A percentile compares a stretch with the other conserved stretches of the same genome.
phyloP scores from a whole-genome alignment of 2,329 filamentous ascomycete species.

The Emergomyces africanus region DNA sequence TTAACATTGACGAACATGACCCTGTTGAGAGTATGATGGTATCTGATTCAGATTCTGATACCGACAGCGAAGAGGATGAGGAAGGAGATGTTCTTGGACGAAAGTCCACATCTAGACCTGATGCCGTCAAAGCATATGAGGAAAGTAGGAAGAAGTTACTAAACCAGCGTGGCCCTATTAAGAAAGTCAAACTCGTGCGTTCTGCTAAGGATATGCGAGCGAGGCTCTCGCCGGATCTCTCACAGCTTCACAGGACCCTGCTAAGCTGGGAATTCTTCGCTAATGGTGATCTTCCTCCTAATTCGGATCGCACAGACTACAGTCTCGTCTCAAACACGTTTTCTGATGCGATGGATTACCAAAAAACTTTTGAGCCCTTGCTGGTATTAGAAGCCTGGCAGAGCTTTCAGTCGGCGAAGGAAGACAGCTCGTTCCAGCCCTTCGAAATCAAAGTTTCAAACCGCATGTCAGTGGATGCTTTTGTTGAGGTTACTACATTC shows the following conservation, averaged over 20 bases:
- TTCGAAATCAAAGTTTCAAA: slow-evolving; percentile 83
- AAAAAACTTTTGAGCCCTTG: slow-evolving; percentile 79
- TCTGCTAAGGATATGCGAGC: slow-evolving; percentile 91
- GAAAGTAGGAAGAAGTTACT: slow-evolving; percentile 36
- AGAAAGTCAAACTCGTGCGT: slow-evolving; percentile 67
- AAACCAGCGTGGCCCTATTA: slow-evolving; percentile 58
- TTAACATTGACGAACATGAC: slow-evolving; percentile 66
- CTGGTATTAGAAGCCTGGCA: slow-evolving; percentile 93
- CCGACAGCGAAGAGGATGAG: slow-evolving; percentile 65
- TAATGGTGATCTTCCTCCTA: slow-evolving; percentile 70
- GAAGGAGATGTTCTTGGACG: slow-evolving; percentile 38
- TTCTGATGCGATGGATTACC: slow-evolving; percentile 62
- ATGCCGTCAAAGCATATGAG: slow-evolving; percentile 34
- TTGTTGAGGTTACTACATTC: slow-evolving; percentile 78
- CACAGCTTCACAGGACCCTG: slow-evolving; percentile 70
- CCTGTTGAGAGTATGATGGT: slow-evolving; percentile 81
- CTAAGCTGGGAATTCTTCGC: slow-evolving; percentile 95
- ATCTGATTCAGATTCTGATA: slow-evolving; percentile 49
- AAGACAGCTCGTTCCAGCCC: slow-evolving; percentile 66
- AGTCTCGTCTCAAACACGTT: slow-evolving; percentile 68
- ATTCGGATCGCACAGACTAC: slow-evolving; percentile 55
- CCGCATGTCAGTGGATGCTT: slow-evolving; percentile 81
- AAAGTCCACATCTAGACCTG: slow-evolving; percentile 25
- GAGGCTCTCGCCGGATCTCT: slow-evolving; percentile 78
- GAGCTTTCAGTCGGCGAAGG: slow-evolving; percentile 76